Base-by-base conservation (phyloP, 2,329 filamentous ascomycete genomes). In the Samsoniella hepiali region DNA sequence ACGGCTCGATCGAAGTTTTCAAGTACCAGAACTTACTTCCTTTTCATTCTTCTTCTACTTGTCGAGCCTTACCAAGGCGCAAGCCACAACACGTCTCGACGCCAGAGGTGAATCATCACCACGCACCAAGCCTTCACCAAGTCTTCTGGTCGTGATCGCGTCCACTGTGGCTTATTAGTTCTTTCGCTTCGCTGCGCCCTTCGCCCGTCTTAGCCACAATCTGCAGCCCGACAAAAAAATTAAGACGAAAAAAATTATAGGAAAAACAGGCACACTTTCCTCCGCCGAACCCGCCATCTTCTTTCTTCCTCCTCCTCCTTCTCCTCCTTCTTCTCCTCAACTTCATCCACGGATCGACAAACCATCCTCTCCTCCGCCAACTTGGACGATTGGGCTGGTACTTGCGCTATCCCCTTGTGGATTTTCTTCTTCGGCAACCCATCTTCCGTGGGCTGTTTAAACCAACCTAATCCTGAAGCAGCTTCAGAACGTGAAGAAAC, bases 1-100 rank as follows among this genome's bases (percentile, higher is more conserved):
- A 62, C 59, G 59, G 40, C 51, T 62, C 59, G 59, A 62, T 62
- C 59, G 50, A 62, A 62, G 29, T 55, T 55, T 62, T 42, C 42
- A 9, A 62, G 31, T 40, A 38, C 31, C 42, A 55, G 29, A 45
- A 22, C 49, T 31, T 42, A 45, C 49, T 61, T 54, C 49, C 38
- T 32, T 55, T 44, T 45, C 34, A 36, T 13, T 8, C 10, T 15
- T 44, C 31, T 32, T 34, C 13, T 32, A 54, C 31, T 44, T 55
- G 49, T 55, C 47, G 31, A 62, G 49, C 27, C 47, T 51, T 44
- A 29, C 34, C 47, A n/a, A 17, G 38, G 29, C 17, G 32, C 15
- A 27, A 34, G 42, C 32, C 32, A 62, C 32, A 47, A 31, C 13
- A 11, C 15, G 13, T 27, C 47, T 51, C 27, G 44, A n/a, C 17